Evolutionary conservation across 768 basidiomycete species (phyloP).

Genomic region (Collybiopsis confluens): DNA sequence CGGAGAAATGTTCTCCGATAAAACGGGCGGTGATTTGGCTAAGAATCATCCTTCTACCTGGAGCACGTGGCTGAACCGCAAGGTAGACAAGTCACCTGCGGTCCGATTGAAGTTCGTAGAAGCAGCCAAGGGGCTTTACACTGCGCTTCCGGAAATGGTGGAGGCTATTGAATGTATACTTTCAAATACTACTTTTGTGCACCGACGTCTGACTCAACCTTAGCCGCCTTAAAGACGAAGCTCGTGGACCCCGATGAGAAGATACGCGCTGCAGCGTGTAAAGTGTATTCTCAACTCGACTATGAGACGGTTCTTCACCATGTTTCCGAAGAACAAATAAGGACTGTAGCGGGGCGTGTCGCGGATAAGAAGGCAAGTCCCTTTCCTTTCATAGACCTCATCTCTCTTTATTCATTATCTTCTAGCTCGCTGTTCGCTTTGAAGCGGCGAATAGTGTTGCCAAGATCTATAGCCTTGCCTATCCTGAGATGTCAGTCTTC

Average conservation of each 20-base stretch:
- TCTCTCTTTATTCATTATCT: background rate
- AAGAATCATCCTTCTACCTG: slow-evolving; percentile 82
- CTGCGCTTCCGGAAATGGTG: slow-evolving; percentile 61
- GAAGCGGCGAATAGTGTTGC: slow-evolving; percentile 79
- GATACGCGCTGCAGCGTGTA: slow-evolving; percentile 82
- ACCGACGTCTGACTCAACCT: background rate
- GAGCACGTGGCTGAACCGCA: slow-evolving; percentile 77
- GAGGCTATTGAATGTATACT: slow-evolving; percentile 70
- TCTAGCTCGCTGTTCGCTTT: slow-evolving; percentile 53
- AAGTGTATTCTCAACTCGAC: slow-evolving; percentile 76
- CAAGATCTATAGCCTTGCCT: slow-evolving; percentile 76
- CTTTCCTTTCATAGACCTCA: background rate
- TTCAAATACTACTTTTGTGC: background rate
- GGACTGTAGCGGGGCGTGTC: slow-evolving; percentile 63
- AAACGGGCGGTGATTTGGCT: slow-evolving; percentile 66
- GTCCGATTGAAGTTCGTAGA: slow-evolving; percentile 84
- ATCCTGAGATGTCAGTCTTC: slow-evolving; percentile 77
- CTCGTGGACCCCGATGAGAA: slow-evolving; percentile 88
- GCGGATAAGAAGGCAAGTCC: slow-evolving; percentile 78
- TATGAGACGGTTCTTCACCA: slow-evolving; percentile 89
- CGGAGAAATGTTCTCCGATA: slow-evolving; percentile 87
- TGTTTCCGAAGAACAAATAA: slow-evolving; percentile 59
- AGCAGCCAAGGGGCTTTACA: slow-evolving; percentile 54
- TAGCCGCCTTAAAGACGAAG: slow-evolving; percentile 61
- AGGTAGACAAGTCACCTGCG: slow-evolving; percentile 65